Evolutionary conservation across 371 early-diverging fungal genomes (phyloP).

Genomic region (Haplosporangium sp.): DNA sequence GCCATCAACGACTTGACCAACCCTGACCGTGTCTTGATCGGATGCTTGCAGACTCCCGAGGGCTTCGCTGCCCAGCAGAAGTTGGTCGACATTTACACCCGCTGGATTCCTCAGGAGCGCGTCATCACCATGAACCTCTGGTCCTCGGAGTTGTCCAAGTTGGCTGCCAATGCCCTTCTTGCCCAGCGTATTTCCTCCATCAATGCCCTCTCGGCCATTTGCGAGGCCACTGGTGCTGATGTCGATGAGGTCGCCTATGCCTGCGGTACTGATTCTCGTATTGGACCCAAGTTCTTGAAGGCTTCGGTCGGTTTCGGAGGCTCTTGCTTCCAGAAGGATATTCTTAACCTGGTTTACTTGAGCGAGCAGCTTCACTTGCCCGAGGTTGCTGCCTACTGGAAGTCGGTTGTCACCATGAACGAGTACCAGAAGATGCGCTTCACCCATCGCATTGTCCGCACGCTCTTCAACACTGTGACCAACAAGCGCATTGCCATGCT

Average conservation of each 20-base stretch:
- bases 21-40: conserved; percentile 96
- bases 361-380: conserved; percentile 85
- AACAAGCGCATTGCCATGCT: conserved; percentile 87
- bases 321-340: conserved; percentile 96
- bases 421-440: conserved; percentile 94
- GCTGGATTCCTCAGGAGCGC: conserved; percentile 86
- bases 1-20: conserved; percentile 86
- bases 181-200: conserved; percentile 96
- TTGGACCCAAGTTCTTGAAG: conserved; percentile 93
- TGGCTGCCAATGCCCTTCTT: conserved; percentile 95
- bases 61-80: conserved; percentile 83
- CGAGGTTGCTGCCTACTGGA: conserved; percentile 96
- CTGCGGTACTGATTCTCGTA: conserved; percentile 88
- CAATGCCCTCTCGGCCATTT: conserved; percentile 92
- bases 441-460: conserved; percentile 75
- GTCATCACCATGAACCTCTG: conserved; percentile 94
- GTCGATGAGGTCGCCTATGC: conserved; percentile 96
- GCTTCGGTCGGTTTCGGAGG: conserved; percentile 96
- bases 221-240: conserved; percentile 96
- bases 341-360: conserved; percentile 92
- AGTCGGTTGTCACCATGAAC: conserved; percentile 91
- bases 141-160: conserved; percentile 94
- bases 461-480: conserved; percentile 87
- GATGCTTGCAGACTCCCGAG: conserved; percentile 82
- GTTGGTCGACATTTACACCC: conserved; percentile 74